A percentile compares a stretch with the other conserved stretches of the same genome.
phyloP scores from a whole-genome alignment of 805 yeast genomes.

The Candida coquimbonensis region DNA sequence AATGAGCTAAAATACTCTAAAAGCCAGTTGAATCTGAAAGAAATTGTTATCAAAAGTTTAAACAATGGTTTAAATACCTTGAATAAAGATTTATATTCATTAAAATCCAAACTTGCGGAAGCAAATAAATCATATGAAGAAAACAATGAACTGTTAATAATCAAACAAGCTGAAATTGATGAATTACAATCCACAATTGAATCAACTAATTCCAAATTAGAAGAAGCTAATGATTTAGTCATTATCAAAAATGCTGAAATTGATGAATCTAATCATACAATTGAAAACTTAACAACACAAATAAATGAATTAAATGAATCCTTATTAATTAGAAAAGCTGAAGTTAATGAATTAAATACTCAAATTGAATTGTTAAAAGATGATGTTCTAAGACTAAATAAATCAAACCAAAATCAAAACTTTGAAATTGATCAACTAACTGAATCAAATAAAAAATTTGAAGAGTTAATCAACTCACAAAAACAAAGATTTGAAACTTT shows the following conservation, averaged over 20 bases:
- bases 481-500: constrained; percentile 20
- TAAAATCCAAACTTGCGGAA: too few species aligned
- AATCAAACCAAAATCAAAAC: constrained; percentile 6
- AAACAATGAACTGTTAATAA: too few species aligned
- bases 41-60: constrained; percentile 4
- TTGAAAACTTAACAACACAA: constrained; percentile 1
- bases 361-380: constrained; percentile 12
- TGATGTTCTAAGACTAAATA: neutral
- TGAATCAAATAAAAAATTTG: constrained; percentile 7
- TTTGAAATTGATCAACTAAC: constrained; percentile 7
- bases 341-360: constrained; percentile 20
- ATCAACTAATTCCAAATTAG: neutral
- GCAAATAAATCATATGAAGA: too few species aligned
- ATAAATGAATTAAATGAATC: constrained; percentile 7
- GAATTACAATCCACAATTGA: neutral
- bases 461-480: constrained; percentile 14
- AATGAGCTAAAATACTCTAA: too few species aligned
- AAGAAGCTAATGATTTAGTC: neutral
- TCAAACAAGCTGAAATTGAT: neutral
- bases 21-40: constrained; percentile 5
- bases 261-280: neutral
- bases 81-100: neutral
- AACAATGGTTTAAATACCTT: constrained; percentile 1
- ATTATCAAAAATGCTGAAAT: too few species aligned
- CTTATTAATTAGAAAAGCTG: constrained; percentile 21